These are phyloP conservation scores for Przewalskia tangutica DNA, from an alignment of 257 asterid genomes.

Conservation along the genomic window DNA sequence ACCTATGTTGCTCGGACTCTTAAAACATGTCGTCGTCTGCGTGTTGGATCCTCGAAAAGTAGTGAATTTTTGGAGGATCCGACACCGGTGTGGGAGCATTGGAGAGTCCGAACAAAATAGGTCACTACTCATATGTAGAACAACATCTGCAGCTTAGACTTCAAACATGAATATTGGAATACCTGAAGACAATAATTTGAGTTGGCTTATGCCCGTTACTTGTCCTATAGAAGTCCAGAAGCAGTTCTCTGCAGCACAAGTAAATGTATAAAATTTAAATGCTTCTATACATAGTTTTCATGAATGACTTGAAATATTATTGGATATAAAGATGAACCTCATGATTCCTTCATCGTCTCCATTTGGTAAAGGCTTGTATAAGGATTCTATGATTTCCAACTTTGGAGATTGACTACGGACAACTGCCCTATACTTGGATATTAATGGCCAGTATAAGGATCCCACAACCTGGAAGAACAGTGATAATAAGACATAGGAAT, in stretches of 20 bases:
- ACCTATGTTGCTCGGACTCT: no score
- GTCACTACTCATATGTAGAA: background rate
- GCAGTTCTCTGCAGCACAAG: slow-evolving; percentile 64
- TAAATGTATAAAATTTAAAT: slow-evolving; percentile 7
- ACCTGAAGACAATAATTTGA: slow-evolving; percentile 87
- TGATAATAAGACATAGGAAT: background rate
- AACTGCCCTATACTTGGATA: slow-evolving; percentile 87
- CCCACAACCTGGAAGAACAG: slow-evolving; percentile 66
- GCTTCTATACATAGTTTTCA: background rate
- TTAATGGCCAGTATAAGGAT: slow-evolving; percentile 83
- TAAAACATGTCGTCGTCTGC: no score
- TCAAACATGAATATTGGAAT: slow-evolving; percentile 3
- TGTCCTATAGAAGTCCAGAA: slow-evolving; percentile 65
- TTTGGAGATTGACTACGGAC: slow-evolving; percentile 78
- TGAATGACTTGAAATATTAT: background rate
- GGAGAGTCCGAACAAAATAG: no score
- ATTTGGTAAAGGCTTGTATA: slow-evolving; percentile 71
- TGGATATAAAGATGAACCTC: slow-evolving; percentile 28
- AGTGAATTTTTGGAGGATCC: no score
- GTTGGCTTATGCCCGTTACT: slow-evolving; percentile 69
- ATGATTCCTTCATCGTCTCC: slow-evolving; percentile 90
- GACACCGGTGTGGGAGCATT: no score
- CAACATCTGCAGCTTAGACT: background rate
- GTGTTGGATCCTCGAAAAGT: no score
- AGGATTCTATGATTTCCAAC: slow-evolving; percentile 75